Conservation (phyloP, 2,329 filamentous ascomycete species). For the Fusarium oxysporum region DNA sequence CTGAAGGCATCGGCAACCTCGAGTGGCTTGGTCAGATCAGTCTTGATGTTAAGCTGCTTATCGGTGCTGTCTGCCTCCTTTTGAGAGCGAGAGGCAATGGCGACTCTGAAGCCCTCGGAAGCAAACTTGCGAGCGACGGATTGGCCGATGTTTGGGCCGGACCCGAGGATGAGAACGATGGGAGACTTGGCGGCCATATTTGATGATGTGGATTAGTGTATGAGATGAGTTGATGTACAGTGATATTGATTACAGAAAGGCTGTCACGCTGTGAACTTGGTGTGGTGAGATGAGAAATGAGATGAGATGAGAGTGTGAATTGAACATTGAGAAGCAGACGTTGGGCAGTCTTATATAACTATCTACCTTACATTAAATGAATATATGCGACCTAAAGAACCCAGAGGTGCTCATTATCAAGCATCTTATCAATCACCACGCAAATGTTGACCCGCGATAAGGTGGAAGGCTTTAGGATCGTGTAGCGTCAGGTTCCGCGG, state of each 20-base stretch:
- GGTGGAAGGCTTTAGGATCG: fast-evolving
- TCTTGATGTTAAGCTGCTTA: conserved; percentile 49
- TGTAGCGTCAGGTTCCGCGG: not conserved
- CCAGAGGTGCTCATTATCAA: not conserved
- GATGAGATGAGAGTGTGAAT: too few relatives aligned
- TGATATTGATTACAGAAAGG: too few relatives aligned
- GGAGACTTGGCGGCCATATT: conserved; percentile 13
- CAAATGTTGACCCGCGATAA: not conserved
- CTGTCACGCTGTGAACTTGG: not conserved
- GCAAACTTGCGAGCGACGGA: conserved; percentile 39
- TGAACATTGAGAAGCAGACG: fast-evolving
- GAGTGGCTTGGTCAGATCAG: conserved; percentile 52
- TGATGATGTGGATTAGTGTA: fast-evolving
- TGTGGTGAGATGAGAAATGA: not conserved
- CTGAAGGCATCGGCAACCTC: conserved; percentile 27
- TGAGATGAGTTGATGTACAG: fast-evolving
- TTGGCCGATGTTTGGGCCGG: conserved; percentile 42
- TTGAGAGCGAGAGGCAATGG: conserved; percentile 39
- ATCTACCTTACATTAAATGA: fast-evolving
- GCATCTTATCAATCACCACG: not conserved
- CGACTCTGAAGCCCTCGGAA: conserved; percentile 43
- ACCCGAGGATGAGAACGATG: conserved; percentile 43
- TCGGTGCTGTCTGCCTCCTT: conserved; percentile 36
- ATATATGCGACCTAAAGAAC: fast-evolving
- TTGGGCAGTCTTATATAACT: not conserved